Conservation (phyloP, 2,329 filamentous ascomycete species). For the Calonectria pteridis region DNA sequence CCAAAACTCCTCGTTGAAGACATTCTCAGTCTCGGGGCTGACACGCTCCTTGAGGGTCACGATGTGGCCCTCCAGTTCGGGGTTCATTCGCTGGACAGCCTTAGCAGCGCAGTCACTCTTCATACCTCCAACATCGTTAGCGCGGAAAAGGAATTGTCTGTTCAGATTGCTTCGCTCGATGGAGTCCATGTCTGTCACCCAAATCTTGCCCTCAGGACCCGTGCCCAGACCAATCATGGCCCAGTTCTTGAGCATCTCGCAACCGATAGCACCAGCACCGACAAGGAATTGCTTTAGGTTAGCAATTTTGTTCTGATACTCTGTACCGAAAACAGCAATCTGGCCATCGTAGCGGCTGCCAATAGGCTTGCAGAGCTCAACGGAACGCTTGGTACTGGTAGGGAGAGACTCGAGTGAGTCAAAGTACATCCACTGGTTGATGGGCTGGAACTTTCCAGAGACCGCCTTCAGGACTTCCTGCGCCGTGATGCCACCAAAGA, state of each 20-base stretch:
- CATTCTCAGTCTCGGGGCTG: conserved; percentile 89
- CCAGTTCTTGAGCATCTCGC: conserved; percentile 99
- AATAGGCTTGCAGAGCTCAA: conserved; percentile 88
- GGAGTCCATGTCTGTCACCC: conserved; percentile 96
- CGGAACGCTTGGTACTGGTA: conserved; percentile 77
- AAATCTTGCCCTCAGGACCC: conserved; percentile 89
- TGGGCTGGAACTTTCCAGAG: conserved; percentile 97
- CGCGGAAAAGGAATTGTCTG: conserved; percentile 94
- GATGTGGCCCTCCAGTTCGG: conserved; percentile 89
- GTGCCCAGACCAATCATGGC: conserved; percentile 96
- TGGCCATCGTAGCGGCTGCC: conserved; percentile 95
- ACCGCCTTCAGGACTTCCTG: conserved; percentile 98
- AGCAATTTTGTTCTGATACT: conserved; percentile 93
- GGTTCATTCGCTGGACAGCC: conserved; percentile 96
- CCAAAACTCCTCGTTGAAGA: conserved; percentile 98
- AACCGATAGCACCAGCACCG: conserved; percentile 96
- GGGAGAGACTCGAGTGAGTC: conserved; percentile 97
- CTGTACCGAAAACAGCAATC: conserved; percentile 93
- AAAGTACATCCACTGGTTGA: conserved; percentile 96
- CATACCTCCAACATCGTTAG: conserved; percentile 92
- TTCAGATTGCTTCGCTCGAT: conserved; percentile 99
- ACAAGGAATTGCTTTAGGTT: conserved; percentile 95
- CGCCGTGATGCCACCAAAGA: conserved; percentile 93
- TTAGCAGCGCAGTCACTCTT: conserved; percentile 95
- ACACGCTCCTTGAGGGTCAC: conserved; percentile 89